Base-by-base conservation (phyloP, 2,329 filamentous ascomycete species). In the Aurifilum marmelostoma region DNA sequence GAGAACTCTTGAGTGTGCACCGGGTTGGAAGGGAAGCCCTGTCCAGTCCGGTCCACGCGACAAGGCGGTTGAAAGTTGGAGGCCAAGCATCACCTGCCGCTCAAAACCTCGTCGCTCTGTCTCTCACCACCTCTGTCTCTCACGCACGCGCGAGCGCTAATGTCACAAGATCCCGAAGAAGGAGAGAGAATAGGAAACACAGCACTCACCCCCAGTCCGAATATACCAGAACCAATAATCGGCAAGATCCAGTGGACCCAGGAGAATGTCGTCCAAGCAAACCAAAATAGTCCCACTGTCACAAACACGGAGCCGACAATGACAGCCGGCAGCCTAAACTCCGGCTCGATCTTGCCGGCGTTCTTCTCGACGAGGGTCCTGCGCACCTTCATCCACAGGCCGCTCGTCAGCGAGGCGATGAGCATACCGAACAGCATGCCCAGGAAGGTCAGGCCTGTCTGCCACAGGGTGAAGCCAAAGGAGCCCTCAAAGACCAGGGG, bases 261-360 rank as follows among this genome's bases (percentile, higher is more conserved):
- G 2, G 89, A 79, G 77, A 90, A 94, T 18, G 91, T 91, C 5
- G 92, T 94, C 92, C 93, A 97, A 11, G 89, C 93, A 80, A 97
- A 97, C 80, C 92, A 91, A 79, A 97, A 97, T 21, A 98, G 81
- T 8, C 93, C 92, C 67, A 92, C 83, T 6, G 94, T 92, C 41
- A 96, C 92, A 12, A 97, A 80, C 59, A 93, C 79, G 0, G 89
- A 89, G n/a, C 94, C 95, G 9, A 85, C 77, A 65, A 94, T 91
- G 27, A 89, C 88, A 43, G 92, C 89, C 8, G 93, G 92, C 43
- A 97, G 85, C 71, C 93, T 89, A 81, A 91, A 97, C 80, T 97
- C 95, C 11, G 95, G 94, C 83, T 97, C 93, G 69, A 89, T 91
- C 63, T 86, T 83, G 7, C 86, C 88, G 67, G 80, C 75, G 67